phyloP scores from a whole-genome alignment of 306 rosid genomes.

The Cicer bijugum region DNA sequence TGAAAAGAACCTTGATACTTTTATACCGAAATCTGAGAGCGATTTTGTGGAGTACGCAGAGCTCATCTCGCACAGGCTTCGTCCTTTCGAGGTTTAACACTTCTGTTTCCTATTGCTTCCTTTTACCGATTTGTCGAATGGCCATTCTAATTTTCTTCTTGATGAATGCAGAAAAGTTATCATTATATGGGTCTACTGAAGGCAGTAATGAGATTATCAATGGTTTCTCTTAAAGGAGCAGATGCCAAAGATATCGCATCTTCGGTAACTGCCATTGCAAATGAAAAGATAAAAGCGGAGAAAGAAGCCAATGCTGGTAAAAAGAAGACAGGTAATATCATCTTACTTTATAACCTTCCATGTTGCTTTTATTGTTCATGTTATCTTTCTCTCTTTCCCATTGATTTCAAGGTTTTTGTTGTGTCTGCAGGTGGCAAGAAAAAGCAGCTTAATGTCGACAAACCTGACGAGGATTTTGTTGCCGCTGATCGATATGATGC shows the following conservation, averaged over 20 bases:
- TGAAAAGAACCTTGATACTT: conserved; percentile 80
- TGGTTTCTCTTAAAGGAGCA: conserved; percentile 77
- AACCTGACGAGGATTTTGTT: conserved; percentile 78
- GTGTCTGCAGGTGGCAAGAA: conserved; percentile 73
- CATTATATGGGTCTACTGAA: conserved; percentile 79
- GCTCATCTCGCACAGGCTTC: conserved; percentile 71
- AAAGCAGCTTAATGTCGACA: conserved; percentile 85
- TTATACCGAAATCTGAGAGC: conserved; percentile 88
- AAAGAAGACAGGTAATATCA: conserved; percentile 74
- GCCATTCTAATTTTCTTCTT: conserved; percentile 38
- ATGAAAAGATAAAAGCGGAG: conserved; percentile 88
- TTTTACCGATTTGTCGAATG: neutral
- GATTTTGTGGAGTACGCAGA: conserved; percentile 93
- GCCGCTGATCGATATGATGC: conserved; percentile 57
- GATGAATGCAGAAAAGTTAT: conserved; percentile 75
- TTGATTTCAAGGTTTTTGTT: neutral
- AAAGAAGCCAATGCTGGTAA: conserved; percentile 90
- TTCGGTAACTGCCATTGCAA: conserved; percentile 84
- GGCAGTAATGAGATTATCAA: conserved; percentile 81
- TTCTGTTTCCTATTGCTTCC: neutral
- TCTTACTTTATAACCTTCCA: neutral
- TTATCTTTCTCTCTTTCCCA: neutral
- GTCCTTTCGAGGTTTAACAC: conserved; percentile 64
- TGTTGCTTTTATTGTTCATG: neutral
- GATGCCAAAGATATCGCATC: conserved; percentile 96